Evolutionary conservation across 805 yeast species (phyloP).

Genomic region (Candida silvicultrix): DNA sequence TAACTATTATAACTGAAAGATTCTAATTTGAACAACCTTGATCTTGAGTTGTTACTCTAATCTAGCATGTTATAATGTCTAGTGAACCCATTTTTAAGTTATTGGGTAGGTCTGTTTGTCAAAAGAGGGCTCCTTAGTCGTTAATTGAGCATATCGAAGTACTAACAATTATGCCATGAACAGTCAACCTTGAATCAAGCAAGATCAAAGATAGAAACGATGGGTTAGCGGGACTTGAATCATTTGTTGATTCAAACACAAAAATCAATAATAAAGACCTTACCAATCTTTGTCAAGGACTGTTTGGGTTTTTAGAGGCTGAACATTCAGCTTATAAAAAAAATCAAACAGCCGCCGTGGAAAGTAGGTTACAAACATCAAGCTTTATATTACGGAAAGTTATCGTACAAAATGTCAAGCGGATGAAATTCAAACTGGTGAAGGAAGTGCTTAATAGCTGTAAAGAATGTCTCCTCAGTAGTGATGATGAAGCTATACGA

Average conservation of each 20-base stretch:
- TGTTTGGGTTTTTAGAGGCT: constrained; percentile 24
- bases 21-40: no score
- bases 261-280: constrained; percentile 19
- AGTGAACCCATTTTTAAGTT: not conserved
- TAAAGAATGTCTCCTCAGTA: constrained; percentile 5
- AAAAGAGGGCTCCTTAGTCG: not conserved
- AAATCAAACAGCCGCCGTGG: constrained; percentile 22
- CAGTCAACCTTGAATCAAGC: constrained; percentile 33
- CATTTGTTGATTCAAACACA: constrained; percentile 16
- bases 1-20: not conserved
- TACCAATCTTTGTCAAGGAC: constrained; percentile 18
- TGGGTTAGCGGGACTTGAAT: constrained; percentile 36
- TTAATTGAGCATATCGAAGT: not conserved
- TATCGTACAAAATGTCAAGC: constrained; percentile 6
- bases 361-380: constrained; percentile 25
- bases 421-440: constrained; percentile 12
- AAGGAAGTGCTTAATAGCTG: constrained; percentile 6
- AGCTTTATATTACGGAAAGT: constrained; percentile 26
- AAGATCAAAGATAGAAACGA: constrained; percentile 51
- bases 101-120: not conserved
- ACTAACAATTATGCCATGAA: not conserved
- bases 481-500: constrained; percentile 11
- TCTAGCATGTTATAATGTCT: not conserved
- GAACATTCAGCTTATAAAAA: constrained; percentile 29
- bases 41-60: no score